Conservation (phyloP, 306 rosid species). For the Dalbergia oliveri region DNA sequence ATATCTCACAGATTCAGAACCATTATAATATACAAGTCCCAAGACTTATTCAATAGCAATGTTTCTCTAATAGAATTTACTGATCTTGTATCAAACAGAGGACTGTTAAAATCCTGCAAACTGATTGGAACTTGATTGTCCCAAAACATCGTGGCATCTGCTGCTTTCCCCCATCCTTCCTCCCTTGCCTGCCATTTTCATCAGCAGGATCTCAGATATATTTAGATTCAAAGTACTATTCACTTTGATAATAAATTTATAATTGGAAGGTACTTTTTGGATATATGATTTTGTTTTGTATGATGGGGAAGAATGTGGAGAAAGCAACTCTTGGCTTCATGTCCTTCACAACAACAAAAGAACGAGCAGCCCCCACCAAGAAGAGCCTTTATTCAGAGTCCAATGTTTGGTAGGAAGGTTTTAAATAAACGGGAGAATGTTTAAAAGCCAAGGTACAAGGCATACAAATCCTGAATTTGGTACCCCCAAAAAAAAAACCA, state of each 20-base stretch:
- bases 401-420: conserved; percentile 49
- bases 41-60: conserved; percentile 38
- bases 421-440: conserved; percentile 57
- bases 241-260: conserved; percentile 25
- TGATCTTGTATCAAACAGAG: conserved; percentile 38
- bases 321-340: conserved; percentile 50
- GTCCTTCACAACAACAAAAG: conserved; percentile 53
- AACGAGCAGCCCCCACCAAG: conserved; percentile 62
- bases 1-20: conserved; percentile 24
- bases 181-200: conserved; percentile 22
- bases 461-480: conserved; percentile 58
- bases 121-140: conserved; percentile 38
- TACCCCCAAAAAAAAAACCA: conserved; percentile 38
- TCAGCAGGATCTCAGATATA: conserved; percentile 25
- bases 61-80: conserved; percentile 33
- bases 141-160: conserved; percentile 34
- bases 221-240: conserved; percentile 32
- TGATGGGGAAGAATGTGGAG: conserved; percentile 57
- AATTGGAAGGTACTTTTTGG: conserved; percentile 35
- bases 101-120: conserved; percentile 43
- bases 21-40: neutral
- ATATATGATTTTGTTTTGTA: conserved; percentile 52
- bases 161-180: conserved; percentile 2
- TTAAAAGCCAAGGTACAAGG: conserved; percentile 54
- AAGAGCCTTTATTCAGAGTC: conserved; percentile 40